These are phyloP conservation scores for Magnolia kwangsiensis DNA, from an alignment of 164 flowering plant species.

Conservation along the genomic window DNA sequence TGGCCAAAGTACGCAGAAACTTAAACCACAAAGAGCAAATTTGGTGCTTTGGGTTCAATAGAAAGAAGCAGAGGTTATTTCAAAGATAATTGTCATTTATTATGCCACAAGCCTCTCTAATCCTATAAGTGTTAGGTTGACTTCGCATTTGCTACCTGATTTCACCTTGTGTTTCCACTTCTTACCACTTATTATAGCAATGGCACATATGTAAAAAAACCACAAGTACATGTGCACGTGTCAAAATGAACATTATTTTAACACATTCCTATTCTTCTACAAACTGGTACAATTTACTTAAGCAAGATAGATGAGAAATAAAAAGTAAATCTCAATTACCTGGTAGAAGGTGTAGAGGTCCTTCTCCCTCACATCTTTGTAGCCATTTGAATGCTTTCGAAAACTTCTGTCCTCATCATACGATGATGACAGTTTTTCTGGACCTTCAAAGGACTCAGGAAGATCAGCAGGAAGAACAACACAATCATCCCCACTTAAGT, in stretches of 20 bases:
- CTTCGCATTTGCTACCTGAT: neutral
- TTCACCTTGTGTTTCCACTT: neutral
- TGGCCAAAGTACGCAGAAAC: too few relatives aligned
- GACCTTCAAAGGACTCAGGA: constrained; percentile 28
- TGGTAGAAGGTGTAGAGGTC: constrained; percentile 84
- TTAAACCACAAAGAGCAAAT: too few relatives aligned
- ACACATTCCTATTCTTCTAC: neutral
- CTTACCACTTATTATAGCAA: neutral
- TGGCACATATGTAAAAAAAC: neutral
- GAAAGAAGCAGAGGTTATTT: too few relatives aligned
- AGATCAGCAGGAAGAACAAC: constrained; percentile 24
- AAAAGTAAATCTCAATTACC: constrained; percentile 34
- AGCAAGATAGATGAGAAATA: neutral
- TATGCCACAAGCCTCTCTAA: too few relatives aligned
- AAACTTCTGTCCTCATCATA: constrained; percentile 35
- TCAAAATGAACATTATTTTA: neutral
- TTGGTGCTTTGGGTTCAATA: too few relatives aligned
- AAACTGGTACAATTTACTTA: neutral
- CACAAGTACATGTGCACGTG: neutral
- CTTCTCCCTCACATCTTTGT: constrained; percentile 35
- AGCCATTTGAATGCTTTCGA: constrained; percentile 23
- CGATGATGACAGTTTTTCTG: constrained; percentile 28
- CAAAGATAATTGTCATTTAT: too few relatives aligned
- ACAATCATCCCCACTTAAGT: constrained; percentile 21
- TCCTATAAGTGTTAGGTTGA: neutral